Conservation (phyloP, 2,329 filamentous ascomycete species). For the Talaromyces sp. region DNA sequence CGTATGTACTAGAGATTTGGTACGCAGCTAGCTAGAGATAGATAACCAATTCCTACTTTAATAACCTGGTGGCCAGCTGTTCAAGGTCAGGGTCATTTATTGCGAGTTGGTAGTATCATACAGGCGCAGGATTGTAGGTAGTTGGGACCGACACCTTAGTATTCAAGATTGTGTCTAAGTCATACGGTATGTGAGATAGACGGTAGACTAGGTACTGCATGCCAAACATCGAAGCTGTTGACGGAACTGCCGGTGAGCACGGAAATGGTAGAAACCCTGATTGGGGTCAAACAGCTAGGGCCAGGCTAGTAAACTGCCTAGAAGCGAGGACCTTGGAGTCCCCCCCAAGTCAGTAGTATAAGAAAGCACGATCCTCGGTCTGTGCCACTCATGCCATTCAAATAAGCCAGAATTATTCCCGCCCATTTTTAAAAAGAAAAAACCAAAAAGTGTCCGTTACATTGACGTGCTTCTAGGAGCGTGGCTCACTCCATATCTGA, state of each 20-base stretch:
- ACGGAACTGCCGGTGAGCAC: not conserved
- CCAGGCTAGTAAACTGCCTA: not conserved
- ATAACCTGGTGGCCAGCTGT: not conserved
- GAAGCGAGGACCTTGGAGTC: slow-evolving; percentile 1
- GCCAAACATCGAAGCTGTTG: too few relatives aligned
- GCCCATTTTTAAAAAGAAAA: too few relatives aligned
- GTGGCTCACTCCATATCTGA: not conserved
- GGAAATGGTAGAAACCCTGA: not conserved
- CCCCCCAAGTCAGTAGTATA: not conserved
- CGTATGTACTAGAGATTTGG: not conserved
- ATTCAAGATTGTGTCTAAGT: too few relatives aligned
- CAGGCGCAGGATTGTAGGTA: too few relatives aligned
- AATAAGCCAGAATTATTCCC: too few relatives aligned
- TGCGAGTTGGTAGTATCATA: too few relatives aligned
- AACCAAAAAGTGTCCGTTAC: too few relatives aligned
- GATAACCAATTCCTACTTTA: not conserved
- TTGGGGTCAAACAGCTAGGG: not conserved
- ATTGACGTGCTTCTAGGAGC: not conserved
- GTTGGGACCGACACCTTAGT: too few relatives aligned
- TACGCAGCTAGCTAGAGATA: not conserved
- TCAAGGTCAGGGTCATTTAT: not conserved
- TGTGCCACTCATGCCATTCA: too few relatives aligned
- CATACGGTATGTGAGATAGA: too few relatives aligned
- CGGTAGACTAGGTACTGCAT: too few relatives aligned
- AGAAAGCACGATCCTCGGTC: not conserved